phyloP scores from a whole-genome alignment of 202 grass and related monocot genomes.

The Setaria italica region DNA sequence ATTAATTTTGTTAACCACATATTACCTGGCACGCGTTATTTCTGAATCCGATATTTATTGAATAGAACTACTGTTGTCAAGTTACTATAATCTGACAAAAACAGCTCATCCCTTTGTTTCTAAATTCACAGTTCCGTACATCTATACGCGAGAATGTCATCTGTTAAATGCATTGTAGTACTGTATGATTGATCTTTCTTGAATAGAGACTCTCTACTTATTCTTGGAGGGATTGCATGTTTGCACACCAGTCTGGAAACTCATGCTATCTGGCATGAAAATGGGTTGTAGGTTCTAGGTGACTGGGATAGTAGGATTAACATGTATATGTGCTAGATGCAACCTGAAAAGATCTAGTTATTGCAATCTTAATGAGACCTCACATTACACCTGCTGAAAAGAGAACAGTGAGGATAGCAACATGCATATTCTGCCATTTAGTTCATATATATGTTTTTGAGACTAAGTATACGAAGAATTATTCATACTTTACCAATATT shows the following conservation, averaged over 20 bases:
- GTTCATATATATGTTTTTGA: neutral
- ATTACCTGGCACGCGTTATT: slow-evolving; percentile 1
- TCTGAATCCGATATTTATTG: slow-evolving; percentile 19
- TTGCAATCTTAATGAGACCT: neutral
- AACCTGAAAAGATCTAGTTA: neutral
- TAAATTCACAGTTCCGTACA: neutral
- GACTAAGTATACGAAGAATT: neutral
- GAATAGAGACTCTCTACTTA: neutral
- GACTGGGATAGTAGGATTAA: neutral
- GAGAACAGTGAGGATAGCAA: neutral
- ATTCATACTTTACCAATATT: neutral
- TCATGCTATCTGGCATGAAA: neutral
- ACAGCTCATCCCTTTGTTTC: neutral
- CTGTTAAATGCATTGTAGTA: neutral
- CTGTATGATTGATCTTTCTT: neutral
- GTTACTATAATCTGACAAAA: slow-evolving; percentile 21
- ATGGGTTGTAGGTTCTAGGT: neutral
- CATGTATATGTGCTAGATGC: neutral
- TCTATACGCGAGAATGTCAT: neutral
- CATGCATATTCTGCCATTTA: neutral
- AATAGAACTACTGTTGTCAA: neutral
- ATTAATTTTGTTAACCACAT: neutral
- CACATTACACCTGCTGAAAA: neutral
- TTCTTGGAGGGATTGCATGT: neutral
- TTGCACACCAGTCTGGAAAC: neutral